Evolutionary conservation across 495 filamentous ascomycete genomes (phyloP).

Genomic region (Neurospora intermedia): DNA sequence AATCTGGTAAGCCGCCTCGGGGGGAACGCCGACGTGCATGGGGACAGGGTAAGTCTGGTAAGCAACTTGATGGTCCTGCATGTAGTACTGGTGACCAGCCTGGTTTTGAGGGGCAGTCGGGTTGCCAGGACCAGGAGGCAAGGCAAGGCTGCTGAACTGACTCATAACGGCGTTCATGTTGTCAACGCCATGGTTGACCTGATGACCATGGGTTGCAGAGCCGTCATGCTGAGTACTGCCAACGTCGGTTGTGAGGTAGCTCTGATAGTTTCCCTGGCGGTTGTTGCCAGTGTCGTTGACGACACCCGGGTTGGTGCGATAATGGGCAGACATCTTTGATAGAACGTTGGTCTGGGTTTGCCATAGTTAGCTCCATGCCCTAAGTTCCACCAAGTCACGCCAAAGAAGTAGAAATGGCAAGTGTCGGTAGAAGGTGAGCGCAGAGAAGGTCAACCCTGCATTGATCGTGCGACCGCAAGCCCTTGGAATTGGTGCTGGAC

Average conservation of each 20-base stretch:
- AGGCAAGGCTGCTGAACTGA: slow-evolving; percentile 29
- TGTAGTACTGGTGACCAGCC: slow-evolving; percentile 22
- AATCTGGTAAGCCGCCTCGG: slow-evolving; percentile 17
- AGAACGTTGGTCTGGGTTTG: background rate
- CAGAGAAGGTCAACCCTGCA: background rate
- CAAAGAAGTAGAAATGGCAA: background rate
- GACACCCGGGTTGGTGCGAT: slow-evolving; percentile 13
- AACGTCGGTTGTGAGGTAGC: slow-evolving; percentile 15
- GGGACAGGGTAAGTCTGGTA: slow-evolving; percentile 23
- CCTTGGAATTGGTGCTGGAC: background rate
- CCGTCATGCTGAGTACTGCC: slow-evolving; percentile 16
- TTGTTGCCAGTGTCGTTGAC: slow-evolving; percentile 15
- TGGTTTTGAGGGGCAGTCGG: slow-evolving; percentile 15
- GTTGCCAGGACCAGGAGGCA: slow-evolving; percentile 20
- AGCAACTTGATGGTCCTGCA: slow-evolving; percentile 22
- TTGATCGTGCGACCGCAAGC: background rate
- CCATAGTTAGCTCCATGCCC: background rate
- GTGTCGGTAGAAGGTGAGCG: background rate
- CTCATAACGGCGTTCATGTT: slow-evolving; percentile 23
- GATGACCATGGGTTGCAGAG: slow-evolving; percentile 14
- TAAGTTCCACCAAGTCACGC: background rate
- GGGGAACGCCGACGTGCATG: slow-evolving; percentile 21
- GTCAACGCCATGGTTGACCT: slow-evolving; percentile 14
- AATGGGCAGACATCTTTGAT: slow-evolving; percentile 14
- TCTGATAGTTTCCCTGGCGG: slow-evolving; percentile 9